Evolutionary conservation across 305 asterid species (phyloP).

Genomic region (Fraxinus baroniana): DNA sequence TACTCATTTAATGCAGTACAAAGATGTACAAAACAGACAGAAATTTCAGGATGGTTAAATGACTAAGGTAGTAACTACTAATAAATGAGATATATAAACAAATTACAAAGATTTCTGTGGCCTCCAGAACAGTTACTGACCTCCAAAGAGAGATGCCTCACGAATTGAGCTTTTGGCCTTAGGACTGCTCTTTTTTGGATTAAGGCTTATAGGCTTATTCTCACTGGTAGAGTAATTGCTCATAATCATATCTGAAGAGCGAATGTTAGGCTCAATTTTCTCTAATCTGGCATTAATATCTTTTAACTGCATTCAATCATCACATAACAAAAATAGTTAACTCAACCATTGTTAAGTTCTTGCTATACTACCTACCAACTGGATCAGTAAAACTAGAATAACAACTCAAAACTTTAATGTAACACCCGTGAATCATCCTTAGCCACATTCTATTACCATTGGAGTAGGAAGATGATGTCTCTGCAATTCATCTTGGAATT

Average conservation of each 20-base stretch:
- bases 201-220: constrained; percentile 50
- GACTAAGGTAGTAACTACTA: constrained; percentile 9
- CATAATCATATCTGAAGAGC: constrained; percentile 59
- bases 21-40: constrained; percentile 7
- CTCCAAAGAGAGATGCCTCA: constrained; percentile 90
- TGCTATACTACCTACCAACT: neutral
- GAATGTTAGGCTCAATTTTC: constrained; percentile 82
- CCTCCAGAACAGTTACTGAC: constrained; percentile 46
- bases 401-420: constrained; percentile 5
- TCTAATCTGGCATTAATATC: constrained; percentile 92
- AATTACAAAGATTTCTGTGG: neutral
- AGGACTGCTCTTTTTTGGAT: constrained; percentile 84
- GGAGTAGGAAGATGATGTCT: constrained; percentile 71
- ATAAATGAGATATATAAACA: neutral
- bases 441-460: constrained; percentile 49
- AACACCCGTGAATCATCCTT: neutral
- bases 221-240: constrained; percentile 64
- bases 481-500: constrained; percentile 89
- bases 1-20: constrained; percentile 5
- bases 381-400: constrained; percentile 11
- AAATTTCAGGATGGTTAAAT: neutral
- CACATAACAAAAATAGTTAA: constrained; percentile 31
- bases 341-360: constrained; percentile 17
- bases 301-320: constrained; percentile 60
- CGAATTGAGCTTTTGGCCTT: constrained; percentile 73